Evolutionary conservation across 1,284 basidiomycete species (phyloP), one percentile per base, ranked within the genome.

Genomic region (Malassezia sympodialis): DNA sequence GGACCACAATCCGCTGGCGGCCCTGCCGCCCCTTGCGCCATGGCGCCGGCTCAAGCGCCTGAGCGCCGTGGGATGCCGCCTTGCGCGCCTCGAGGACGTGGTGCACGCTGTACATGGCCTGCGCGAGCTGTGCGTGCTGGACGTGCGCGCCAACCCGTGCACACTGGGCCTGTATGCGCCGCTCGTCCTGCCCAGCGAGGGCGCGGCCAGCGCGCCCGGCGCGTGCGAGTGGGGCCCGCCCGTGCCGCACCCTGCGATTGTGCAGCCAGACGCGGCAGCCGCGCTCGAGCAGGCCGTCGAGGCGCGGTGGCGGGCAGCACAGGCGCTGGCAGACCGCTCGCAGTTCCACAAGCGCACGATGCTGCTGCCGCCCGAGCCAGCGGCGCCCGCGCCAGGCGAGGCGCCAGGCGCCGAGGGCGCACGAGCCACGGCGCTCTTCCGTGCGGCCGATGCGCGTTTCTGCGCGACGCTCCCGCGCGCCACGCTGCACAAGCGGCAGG

Each of bases 81-180:
- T 74, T 28, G 60, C 60, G 39, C 58, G 56, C 41, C 60, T 63
- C 47, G 61, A 67, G 39, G 52, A 51, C 26, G 43, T 73, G 27
- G 59, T 69, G 23, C 55, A 58, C 0, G 61, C 64, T 1, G 52
- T 74, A 0, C 59, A 61, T 7, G 67, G 60, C 15, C 48, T 67
- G 24, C 5, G 44, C 2, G 63, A 66, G 55, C 61, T 74, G 39
- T 56, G 59, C 28, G 67, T 72, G 30, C 52, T 72, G 5, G 71
- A 73, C 45, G 54, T 53, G 17, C 63, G 71, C 6, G 67, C 62
- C 40, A 73, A 73, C 31, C 69, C 72, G 4, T 69, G 67, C 51
- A 72, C 69, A 15, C 58, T 69, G 14, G 67, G 72, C 8, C 54
- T 73, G 19, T 73, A 73, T 32, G 66, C 72, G 19, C 72, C 72